Conservation (phyloP, 164 flowering plant species). For the Echeveria elegans region DNA sequence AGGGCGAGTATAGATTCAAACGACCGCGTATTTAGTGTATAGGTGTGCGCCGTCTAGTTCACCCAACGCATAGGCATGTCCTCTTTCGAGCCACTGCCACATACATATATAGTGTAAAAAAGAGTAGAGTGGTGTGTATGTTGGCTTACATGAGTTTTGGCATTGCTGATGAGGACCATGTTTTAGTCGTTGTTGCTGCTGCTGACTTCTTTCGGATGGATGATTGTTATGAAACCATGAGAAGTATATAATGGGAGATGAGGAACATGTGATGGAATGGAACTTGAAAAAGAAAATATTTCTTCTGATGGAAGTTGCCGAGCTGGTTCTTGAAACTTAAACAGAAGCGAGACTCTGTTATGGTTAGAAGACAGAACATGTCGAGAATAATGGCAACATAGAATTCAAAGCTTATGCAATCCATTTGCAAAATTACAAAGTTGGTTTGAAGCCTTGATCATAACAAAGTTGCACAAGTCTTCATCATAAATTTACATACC, state of each 20-base stretch:
- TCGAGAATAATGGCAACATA: slow-evolving; percentile 4
- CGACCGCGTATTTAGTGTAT: no score
- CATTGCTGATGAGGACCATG: slow-evolving; percentile 2
- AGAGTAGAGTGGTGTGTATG: background rate
- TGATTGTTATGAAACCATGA: slow-evolving; percentile 1
- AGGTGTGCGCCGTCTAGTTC: slow-evolving; percentile 99
- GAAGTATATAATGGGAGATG: background rate
- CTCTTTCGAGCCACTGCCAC: slow-evolving; percentile 27
- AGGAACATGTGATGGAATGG: background rate
- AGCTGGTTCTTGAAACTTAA: background rate
- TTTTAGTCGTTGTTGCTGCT: background rate
- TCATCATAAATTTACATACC: background rate
- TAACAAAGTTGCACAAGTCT: background rate
- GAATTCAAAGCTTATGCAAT: slow-evolving; percentile 1
- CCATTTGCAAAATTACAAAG: slow-evolving; percentile 3
- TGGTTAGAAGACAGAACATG: background rate
- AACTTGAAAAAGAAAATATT: background rate
- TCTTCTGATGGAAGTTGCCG: no score
- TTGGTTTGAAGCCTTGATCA: slow-evolving; percentile 3
- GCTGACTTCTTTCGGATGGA: background rate
- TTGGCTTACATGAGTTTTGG: background rate
- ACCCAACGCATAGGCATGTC: slow-evolving; percentile 76
- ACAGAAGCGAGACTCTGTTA: background rate
- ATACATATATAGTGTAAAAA: background rate
- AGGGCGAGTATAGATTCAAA: no score